phyloP scores from a whole-genome alignment of 2,329 filamentous ascomycete species.

The Chalara sp. region DNA sequence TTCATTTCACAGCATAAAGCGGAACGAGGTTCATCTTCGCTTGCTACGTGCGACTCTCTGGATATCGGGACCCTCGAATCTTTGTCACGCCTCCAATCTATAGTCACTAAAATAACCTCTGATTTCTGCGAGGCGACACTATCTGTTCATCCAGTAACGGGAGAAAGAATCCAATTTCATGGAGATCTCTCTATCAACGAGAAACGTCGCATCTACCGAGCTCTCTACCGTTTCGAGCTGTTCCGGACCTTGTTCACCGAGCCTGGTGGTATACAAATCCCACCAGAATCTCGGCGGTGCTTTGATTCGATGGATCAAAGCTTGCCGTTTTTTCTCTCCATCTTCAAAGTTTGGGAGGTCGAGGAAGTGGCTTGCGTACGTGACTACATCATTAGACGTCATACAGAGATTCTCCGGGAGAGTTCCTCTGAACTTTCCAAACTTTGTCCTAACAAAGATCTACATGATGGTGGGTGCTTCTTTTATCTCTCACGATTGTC shows the following conservation, averaged over 20 bases:
- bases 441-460: too few relatives aligned
- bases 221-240: conserved; percentile 6
- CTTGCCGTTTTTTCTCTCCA: conserved; percentile 1
- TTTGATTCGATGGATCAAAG: conserved; percentile 1
- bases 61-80: too few relatives aligned
- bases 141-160: conserved; percentile 2
- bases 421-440: too few relatives aligned
- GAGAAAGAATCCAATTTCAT: neutral
- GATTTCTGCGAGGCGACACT: conserved; percentile 3
- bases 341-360: too few relatives aligned
- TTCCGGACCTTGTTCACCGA: neutral
- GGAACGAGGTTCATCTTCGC: too few relatives aligned
- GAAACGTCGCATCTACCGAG: conserved; percentile 5
- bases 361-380: too few relatives aligned
- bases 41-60: too few relatives aligned
- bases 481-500: too few relatives aligned
- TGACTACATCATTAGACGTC: too few relatives aligned
- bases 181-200: neutral
- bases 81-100: conserved; percentile 1
- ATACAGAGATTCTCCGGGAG: too few relatives aligned
- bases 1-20: conserved; percentile 2
- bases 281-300: neutral
- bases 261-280: neutral
- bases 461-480: too few relatives aligned
- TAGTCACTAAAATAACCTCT: neutral